These are phyloP conservation scores for Aspergillus sp. DNA, from an alignment of 2,329 filamentous ascomycete species.

Conservation along the genomic window DNA sequence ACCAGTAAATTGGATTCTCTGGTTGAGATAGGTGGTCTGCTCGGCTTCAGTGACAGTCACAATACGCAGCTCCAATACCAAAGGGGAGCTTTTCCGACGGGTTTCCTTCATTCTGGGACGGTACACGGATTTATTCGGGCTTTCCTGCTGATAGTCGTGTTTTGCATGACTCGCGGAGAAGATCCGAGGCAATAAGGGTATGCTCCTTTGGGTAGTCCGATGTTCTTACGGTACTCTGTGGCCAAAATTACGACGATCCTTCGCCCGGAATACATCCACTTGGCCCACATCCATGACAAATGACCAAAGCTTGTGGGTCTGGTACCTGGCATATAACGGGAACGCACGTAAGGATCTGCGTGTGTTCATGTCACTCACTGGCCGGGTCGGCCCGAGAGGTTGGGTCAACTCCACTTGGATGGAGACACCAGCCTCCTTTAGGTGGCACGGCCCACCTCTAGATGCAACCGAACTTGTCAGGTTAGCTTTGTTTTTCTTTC, in stretches of 20 bases:
- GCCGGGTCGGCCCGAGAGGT: background rate
- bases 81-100: background rate
- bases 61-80: background rate
- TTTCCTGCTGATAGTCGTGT: background rate
- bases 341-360: background rate
- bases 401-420: background rate
- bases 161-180: background rate
- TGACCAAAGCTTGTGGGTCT: background rate
- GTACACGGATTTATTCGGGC: background rate
- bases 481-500: too few species aligned
- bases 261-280: background rate
- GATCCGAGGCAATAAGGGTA: background rate
- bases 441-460: background rate
- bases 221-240: background rate
- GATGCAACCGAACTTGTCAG: background rate
- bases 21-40: background rate
- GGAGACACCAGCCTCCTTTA: background rate
- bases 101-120: background rate
- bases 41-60: background rate
- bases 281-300: background rate
- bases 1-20: background rate
- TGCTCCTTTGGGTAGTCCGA: background rate
- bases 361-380: background rate
- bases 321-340: background rate
- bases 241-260: background rate